These are phyloP conservation scores for Metarhizium album DNA, from an alignment of 2,329 filamentous ascomycete genomes.

Conservation along the genomic window DNA sequence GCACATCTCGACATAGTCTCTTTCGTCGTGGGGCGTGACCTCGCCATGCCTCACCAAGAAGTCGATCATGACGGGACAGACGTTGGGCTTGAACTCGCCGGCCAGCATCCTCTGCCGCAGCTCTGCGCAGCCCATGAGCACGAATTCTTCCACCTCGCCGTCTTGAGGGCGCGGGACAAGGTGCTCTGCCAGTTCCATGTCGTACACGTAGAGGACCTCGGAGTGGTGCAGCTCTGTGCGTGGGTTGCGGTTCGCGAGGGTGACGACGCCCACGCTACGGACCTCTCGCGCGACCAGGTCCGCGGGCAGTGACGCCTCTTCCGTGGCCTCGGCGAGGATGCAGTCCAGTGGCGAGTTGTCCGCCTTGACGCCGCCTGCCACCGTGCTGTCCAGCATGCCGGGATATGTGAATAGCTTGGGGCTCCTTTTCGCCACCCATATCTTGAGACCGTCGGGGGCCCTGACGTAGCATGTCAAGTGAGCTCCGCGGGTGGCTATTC, in stretches of 20 bases:
- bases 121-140: slow-evolving; percentile 49
- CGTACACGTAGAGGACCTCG: slow-evolving; percentile 57
- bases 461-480: slow-evolving; percentile 54
- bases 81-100: slow-evolving; percentile 79
- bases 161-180: slow-evolving; percentile 59
- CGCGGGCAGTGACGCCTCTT: slow-evolving; percentile 48
- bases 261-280: slow-evolving; percentile 22
- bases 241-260: slow-evolving; percentile 20
- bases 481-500: slow-evolving; percentile 53
- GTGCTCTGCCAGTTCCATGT: slow-evolving; percentile 51
- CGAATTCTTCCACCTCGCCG: slow-evolving; percentile 68
- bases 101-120: slow-evolving; percentile 51
- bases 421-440: slow-evolving; percentile 64
- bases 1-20: slow-evolving; percentile 59
- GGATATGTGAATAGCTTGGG: slow-evolving; percentile 61
- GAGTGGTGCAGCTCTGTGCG: slow-evolving; percentile 21
- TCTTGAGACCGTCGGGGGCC: slow-evolving; percentile 33
- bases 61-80: slow-evolving; percentile 65
- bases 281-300: slow-evolving; percentile 16
- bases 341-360: slow-evolving; percentile 56
- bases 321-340: slow-evolving; percentile 58
- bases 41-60: slow-evolving; percentile 72
- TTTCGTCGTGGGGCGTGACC: slow-evolving; percentile 61
- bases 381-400: slow-evolving; percentile 67
- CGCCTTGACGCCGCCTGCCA: slow-evolving; percentile 65